Evolutionary conservation across 2,329 filamentous ascomycete species (phyloP).

Genomic region (Xylaria sp.): DNA sequence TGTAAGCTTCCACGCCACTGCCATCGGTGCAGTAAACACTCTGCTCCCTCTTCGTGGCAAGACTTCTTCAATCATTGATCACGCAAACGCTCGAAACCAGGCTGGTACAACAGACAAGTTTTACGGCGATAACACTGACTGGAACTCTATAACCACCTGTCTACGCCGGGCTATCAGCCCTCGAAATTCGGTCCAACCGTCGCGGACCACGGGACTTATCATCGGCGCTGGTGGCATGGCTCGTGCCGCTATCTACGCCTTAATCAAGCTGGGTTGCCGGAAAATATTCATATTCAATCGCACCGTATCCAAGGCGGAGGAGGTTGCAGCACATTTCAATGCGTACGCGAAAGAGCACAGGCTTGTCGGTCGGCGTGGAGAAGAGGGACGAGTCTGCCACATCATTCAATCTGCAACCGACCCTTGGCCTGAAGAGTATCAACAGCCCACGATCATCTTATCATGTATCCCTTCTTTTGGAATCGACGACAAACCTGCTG

Average conservation of each 20-base stretch:
- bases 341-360: conserved; percentile 54
- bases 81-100: conserved; percentile 67
- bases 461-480: conserved; percentile 76
- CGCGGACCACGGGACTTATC: conserved; percentile 64
- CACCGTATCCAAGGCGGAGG: conserved; percentile 68
- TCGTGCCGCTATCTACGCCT: conserved; percentile 76
- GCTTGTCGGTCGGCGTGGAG: conserved; percentile 49
- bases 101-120: conserved; percentile 70
- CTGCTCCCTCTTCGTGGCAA: conserved; percentile 71
- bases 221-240: conserved; percentile 77
- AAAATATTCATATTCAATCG: conserved; percentile 79
- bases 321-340: conserved; percentile 75
- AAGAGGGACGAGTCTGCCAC: conserved; percentile 56
- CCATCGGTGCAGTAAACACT: conserved; percentile 78
- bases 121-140: conserved; percentile 77
- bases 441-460: conserved; percentile 75
- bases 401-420: conserved; percentile 68
- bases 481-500: conserved; percentile 67
- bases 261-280: conserved; percentile 76
- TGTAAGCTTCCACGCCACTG: conserved; percentile 73
- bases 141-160: conserved; percentile 71
- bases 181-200: conserved; percentile 67
- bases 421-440: conserved; percentile 70
- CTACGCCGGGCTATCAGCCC: conserved; percentile 76
- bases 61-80: conserved; percentile 60